phyloP scores from a whole-genome alignment of 202 grass and related monocot genomes.

The Digitaria exilis region DNA sequence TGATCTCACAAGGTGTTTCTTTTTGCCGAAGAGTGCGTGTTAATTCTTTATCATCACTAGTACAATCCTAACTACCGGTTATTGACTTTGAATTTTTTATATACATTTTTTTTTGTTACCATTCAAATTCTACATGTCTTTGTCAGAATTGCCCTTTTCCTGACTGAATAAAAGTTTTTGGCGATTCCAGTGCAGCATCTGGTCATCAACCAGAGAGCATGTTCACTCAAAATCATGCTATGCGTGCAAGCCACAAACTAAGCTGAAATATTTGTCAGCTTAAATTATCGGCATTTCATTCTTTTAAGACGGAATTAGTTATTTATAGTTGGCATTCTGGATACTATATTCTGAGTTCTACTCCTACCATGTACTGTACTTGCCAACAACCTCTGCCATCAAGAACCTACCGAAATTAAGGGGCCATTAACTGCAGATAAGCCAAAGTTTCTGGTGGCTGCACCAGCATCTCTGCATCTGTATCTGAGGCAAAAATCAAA shows the following conservation, averaged over 20 bases:
- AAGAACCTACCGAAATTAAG: slow-evolving; percentile 53
- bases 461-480: not conserved
- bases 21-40: slow-evolving; percentile 26
- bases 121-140: not conserved
- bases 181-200: not conserved
- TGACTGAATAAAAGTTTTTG: not conserved
- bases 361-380: not conserved
- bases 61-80: not conserved
- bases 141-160: not conserved
- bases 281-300: not conserved
- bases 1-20: slow-evolving; percentile 31
- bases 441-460: slow-evolving; percentile 31
- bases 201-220: slow-evolving; percentile 1
- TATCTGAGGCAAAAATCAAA: not conserved
- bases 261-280: not conserved
- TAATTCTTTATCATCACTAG: not conserved
- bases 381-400: slow-evolving; percentile 39
- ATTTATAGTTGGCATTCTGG: not conserved
- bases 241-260: not conserved
- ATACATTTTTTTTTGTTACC: not conserved
- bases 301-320: not conserved
- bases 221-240: not conserved
- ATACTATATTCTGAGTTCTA: not conserved
- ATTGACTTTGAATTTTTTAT: not conserved
- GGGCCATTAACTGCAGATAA: slow-evolving; percentile 37